Evolutionary conservation across 441 rosid genomes (phyloP).

Genomic region (Francoa sonchifolia): DNA sequence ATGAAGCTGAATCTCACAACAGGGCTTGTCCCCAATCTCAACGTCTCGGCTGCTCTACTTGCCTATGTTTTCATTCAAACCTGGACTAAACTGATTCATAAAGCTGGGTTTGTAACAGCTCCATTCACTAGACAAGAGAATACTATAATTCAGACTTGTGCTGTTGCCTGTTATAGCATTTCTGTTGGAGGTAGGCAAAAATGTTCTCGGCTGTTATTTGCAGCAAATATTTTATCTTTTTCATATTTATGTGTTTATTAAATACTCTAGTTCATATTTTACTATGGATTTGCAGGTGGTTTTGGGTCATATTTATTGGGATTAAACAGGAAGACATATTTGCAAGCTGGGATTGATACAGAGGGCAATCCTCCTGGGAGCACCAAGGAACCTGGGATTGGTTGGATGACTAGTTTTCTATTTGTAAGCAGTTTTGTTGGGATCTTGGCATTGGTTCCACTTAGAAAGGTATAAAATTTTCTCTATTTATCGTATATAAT

Average conservation of each 20-base stretch:
- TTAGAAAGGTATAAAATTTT: slow-evolving; percentile 63
- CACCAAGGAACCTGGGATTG: slow-evolving; percentile 72
- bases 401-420: slow-evolving; percentile 85
- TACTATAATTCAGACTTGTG: slow-evolving; percentile 77
- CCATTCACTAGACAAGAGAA: slow-evolving; percentile 90
- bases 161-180: slow-evolving; percentile 83
- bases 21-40: slow-evolving; percentile 84
- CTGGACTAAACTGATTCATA: slow-evolving; percentile 66
- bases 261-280: background rate
- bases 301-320: slow-evolving; percentile 86
- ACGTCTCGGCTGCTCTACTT: slow-evolving; percentile 80
- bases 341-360: slow-evolving; percentile 42
- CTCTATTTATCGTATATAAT: background rate
- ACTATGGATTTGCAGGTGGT: slow-evolving; percentile 46
- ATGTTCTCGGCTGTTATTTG: background rate
- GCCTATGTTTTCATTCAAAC: slow-evolving; percentile 59
- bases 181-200: slow-evolving; percentile 53
- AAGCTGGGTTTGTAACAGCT: slow-evolving; percentile 41
- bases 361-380: slow-evolving; percentile 52
- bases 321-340: slow-evolving; percentile 57
- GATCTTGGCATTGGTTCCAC: slow-evolving; percentile 70
- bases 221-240: background rate
- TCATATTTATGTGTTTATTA: background rate
- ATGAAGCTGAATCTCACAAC: slow-evolving; percentile 83
- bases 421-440: slow-evolving; percentile 75